phyloP scores from a whole-genome alignment of 163 green algal genomes.

The Smithsoniella earleae region DNA sequence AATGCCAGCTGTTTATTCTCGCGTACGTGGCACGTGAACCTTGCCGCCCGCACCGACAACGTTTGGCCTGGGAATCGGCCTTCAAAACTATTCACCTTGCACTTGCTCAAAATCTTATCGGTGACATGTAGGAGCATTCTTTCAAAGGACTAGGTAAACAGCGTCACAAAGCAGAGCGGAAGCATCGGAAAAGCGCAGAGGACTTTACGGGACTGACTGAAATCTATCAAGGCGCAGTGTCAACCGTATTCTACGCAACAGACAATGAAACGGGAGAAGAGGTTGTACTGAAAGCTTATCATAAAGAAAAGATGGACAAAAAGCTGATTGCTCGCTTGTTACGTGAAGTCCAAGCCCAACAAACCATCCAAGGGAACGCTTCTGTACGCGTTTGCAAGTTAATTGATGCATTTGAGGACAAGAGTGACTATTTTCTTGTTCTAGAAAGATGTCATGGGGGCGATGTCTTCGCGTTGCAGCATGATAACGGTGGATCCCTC shows the following conservation, averaged over 20 bases:
- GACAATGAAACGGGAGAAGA: slow-evolving; percentile 37
- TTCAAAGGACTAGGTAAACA: not conserved
- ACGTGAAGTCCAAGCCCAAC: slow-evolving; percentile 3
- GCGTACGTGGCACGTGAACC: too few relatives aligned
- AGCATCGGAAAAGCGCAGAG: not conserved
- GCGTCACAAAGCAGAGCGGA: too few relatives aligned
- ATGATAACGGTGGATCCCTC: slow-evolving; percentile 15
- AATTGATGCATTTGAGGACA: slow-evolving; percentile 22
- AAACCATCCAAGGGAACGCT: slow-evolving; percentile 1
- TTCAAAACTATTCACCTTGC: too few relatives aligned
- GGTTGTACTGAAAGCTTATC: slow-evolving; percentile 65
- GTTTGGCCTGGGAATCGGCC: too few relatives aligned
- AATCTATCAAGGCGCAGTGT: slow-evolving; percentile 38
- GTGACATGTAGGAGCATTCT: not conserved
- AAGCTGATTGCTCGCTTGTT: slow-evolving; percentile 43
- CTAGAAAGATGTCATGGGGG: slow-evolving; percentile 21
- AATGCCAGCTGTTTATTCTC: too few relatives aligned
- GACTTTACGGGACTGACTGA: not conserved
- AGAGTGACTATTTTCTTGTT: slow-evolving; percentile 28
- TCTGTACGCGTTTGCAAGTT: slow-evolving; percentile 6
- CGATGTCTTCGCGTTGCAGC: slow-evolving; percentile 27
- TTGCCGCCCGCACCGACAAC: too few relatives aligned
- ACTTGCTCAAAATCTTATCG: not conserved
- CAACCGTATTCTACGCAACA: slow-evolving; percentile 56
- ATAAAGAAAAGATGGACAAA: slow-evolving; percentile 60